Evolutionary conservation across 768 basidiomycete species (phyloP), one percentile per base, ranked within the genome.

Genomic region (Xerocomellus chrysenteron): DNA sequence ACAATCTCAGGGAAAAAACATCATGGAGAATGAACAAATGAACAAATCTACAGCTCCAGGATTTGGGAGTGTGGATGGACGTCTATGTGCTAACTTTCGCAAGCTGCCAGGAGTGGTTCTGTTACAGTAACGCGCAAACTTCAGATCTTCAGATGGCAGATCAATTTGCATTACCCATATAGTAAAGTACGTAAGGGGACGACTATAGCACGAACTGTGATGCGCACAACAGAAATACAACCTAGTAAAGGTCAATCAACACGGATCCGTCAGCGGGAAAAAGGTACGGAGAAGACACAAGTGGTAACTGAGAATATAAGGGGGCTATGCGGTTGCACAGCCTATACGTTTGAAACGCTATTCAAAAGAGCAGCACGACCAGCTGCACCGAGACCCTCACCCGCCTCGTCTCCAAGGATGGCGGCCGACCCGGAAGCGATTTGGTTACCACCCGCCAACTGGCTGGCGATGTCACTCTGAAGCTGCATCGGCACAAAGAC

Each of bases 401-500:
- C 63, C 2, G 39, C 26, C 52, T 70, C 72, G 2, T 68, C 67
- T 14, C 56, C 58, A 11, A 71, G 19, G 21, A 45, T 36, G 28
- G 41, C 51, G 11, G 61, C 68, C 11, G 65, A 62, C 10, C 68
- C 66, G n/a, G 66, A 62, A 44, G 64, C 53, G 17, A 59, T 14
- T 48, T 67, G 49, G 58, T 69, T 64, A 30, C 53, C 39, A 43
- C 59, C 44, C 2, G 57, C 54, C 44, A 87, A 63, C 58, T 86
- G 82, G 42, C 78, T 77, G 24, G 75, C 74, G 33, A 91, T 73
- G 61, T 92, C 89, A 65, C 80, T 88, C 71, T 92, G 90, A 24
- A 92, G 80, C 61, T 92, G 89, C 92, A 94, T 94, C 13, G 91
- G 92, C 32, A 94, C 94, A 65, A 98, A 97, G 54, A 98, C 82